A percentile compares a stretch with the other conserved stretches of the same genome.
Conservation (phyloP, 108 stramenopile genomes). For the Cyclostephanos tholiformis region DNA sequence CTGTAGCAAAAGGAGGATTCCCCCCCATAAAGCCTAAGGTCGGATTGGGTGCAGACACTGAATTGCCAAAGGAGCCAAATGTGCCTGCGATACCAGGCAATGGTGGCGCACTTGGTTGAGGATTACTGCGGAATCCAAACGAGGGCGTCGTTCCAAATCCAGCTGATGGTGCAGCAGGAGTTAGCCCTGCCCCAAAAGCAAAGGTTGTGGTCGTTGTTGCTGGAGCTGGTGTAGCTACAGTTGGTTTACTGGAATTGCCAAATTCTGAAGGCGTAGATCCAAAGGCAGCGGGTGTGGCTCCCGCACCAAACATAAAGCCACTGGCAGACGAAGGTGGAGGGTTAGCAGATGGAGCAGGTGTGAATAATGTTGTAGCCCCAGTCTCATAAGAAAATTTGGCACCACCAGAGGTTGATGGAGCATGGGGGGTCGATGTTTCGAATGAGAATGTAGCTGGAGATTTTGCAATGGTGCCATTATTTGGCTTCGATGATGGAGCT, state of each 20-base stretch:
- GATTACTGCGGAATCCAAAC: neutral
- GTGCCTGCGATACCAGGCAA: neutral
- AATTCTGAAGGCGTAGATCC: slow-evolving; percentile 7
- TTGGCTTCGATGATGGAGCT: slow-evolving; percentile 1
- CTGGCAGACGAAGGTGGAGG: neutral
- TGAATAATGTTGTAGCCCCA: slow-evolving; percentile 2
- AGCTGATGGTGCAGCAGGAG: neutral
- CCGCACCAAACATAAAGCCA: slow-evolving; percentile 6
- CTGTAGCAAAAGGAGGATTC: neutral
- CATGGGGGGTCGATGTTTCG: slow-evolving; percentile 13
- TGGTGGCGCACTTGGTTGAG: slow-evolving; percentile 1
- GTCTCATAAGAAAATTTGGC: slow-evolving; percentile 10
- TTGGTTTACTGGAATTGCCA: slow-evolving; percentile 4
- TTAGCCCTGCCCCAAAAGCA: slow-evolving; percentile 4
- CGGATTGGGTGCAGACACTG: slow-evolving; percentile 7
- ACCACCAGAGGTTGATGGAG: slow-evolving; percentile 12
- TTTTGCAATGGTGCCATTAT: slow-evolving; percentile 8
- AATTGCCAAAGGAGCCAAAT: neutral
- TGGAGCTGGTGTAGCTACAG: neutral
- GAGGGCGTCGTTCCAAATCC: slow-evolving; percentile 15
- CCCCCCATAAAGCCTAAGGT: slow-evolving; percentile 1
- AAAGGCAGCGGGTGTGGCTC: slow-evolving; percentile 1
- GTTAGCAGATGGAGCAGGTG: neutral
- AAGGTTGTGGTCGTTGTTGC: slow-evolving; percentile 3
- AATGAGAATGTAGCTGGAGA: slow-evolving; percentile 23